Evolutionary conservation across 2,329 filamentous ascomycete species (phyloP).

Genomic region (Cladosporium phlei): DNA sequence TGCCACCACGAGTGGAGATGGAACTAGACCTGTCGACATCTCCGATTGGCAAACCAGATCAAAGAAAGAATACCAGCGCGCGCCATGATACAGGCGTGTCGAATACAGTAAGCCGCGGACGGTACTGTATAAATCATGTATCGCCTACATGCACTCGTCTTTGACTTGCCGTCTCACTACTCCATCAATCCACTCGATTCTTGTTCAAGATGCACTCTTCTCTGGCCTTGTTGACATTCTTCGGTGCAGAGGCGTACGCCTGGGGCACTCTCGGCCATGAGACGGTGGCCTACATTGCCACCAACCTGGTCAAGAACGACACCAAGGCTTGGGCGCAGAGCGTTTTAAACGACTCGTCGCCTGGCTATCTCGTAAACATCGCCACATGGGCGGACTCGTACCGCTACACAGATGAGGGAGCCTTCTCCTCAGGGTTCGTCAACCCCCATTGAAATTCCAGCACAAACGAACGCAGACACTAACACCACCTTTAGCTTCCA

Average conservation of each 20-base stretch:
- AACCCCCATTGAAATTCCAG: no score
- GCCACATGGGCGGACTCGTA: conserved; percentile 53
- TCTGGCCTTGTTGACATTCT: conserved; percentile 16
- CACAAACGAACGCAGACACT: no score
- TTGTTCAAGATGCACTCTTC: conserved; percentile 1
- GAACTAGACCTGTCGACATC: not conserved
- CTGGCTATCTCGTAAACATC: conserved; percentile 46
- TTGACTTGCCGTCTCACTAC: no score
- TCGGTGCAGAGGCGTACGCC: conserved; percentile 25
- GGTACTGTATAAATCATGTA: not conserved
- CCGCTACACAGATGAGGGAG: conserved; percentile 44
- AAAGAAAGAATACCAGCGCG: not conserved
- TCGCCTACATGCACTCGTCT: not conserved
- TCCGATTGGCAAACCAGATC: not conserved
- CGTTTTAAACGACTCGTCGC: conserved; percentile 39
- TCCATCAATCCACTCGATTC: not conserved
- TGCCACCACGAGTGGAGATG: conserved; percentile 4
- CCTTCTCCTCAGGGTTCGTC: conserved; percentile 37
- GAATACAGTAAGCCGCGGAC: no score
- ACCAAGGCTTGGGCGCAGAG: conserved; percentile 43
- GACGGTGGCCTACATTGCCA: conserved; percentile 52
- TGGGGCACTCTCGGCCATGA: conserved; percentile 54
- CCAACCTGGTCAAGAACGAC: conserved; percentile 41
- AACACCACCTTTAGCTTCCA: conserved; percentile 44
- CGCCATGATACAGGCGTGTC: not conserved